Conservation (phyloP, 257 asterid species). For the Anisodus acutangulus region DNA sequence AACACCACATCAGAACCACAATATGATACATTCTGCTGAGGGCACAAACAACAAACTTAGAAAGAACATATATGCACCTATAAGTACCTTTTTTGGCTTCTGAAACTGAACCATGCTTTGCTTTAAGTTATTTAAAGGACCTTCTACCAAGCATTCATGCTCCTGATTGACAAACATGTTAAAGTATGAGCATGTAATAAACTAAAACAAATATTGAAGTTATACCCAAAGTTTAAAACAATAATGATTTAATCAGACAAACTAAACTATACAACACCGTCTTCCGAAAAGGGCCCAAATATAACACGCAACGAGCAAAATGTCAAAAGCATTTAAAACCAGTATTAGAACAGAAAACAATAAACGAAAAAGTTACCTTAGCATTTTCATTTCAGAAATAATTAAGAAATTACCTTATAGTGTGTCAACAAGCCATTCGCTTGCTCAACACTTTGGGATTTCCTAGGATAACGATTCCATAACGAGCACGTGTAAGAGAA, state of each 20-base stretch:
- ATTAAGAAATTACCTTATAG: conserved; percentile 69
- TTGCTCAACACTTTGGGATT: conserved; percentile 98
- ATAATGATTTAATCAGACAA: neutral
- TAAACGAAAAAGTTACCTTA: neutral
- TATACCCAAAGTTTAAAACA: neutral
- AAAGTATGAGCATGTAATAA: conserved; percentile 30
- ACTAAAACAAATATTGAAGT: neutral
- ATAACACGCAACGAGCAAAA: neutral
- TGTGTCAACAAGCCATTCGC: conserved; percentile 92
- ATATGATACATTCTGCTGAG: conserved; percentile 16
- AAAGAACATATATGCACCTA: neutral
- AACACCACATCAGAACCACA: conserved; percentile 1
- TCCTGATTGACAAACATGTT: conserved; percentile 53
- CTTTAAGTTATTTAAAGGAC: conserved; percentile 92
- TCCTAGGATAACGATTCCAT: conserved; percentile 95
- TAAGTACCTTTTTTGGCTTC: conserved; percentile 87
- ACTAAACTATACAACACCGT: conserved; percentile 6
- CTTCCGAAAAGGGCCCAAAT: neutral
- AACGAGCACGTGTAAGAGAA: conserved; percentile 98
- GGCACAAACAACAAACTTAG: conserved; percentile 16
- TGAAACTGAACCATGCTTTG: conserved; percentile 99
- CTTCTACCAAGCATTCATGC: conserved; percentile 98
- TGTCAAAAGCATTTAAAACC: conserved; percentile 24
- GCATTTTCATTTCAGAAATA: conserved; percentile 1
- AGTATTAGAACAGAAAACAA: conserved; percentile 21